Evolutionary conservation across 768 basidiomycete genomes (phyloP).

Genomic region (Suillus placidus): DNA sequence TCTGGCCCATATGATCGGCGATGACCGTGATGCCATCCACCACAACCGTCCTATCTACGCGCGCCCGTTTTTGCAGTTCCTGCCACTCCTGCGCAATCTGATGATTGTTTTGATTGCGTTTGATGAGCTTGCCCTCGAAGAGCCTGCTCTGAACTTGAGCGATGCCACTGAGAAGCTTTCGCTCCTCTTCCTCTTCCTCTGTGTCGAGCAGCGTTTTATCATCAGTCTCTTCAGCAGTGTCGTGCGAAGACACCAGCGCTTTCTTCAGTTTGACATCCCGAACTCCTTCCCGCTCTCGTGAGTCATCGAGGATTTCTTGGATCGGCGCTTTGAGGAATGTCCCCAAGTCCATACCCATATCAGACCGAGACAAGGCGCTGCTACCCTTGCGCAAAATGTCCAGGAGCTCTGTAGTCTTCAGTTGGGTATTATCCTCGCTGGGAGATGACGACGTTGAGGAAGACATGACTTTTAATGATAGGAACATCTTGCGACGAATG

Average conservation of each 20-base stretch:
- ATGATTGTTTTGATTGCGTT: conserved; percentile 36
- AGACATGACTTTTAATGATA: conserved; percentile 65
- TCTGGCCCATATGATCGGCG: conserved; percentile 29
- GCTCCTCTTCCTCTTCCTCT: conserved; percentile 64
- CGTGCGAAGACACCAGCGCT: conserved; percentile 33
- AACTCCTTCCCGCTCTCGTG: conserved; percentile 42
- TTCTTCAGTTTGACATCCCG: conserved; percentile 50
- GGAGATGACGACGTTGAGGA: conserved; percentile 31
- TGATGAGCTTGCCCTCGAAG: conserved; percentile 55
- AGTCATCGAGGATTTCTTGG: conserved; percentile 47
- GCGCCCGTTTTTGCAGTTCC: conserved; percentile 47
- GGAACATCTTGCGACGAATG: conserved; percentile 69
- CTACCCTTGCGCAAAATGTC: conserved; percentile 60
- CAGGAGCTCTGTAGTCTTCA: conserved; percentile 51
- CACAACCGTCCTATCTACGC: conserved; percentile 41
- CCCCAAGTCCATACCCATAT: conserved; percentile 43
- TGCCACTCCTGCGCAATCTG: conserved; percentile 51
- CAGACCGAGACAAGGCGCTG: conserved; percentile 49
- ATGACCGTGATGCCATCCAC: conserved; percentile 41
- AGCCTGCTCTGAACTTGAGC: conserved; percentile 60
- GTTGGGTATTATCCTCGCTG: conserved; percentile 27
- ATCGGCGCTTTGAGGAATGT: conserved; percentile 49
- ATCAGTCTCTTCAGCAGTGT: conserved; percentile 14
- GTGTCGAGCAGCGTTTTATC: conserved; percentile 41
- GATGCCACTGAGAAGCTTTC: conserved; percentile 51